Evolutionary conservation across 2,329 filamentous ascomycete species (phyloP).

Genomic region (Xylaria digitata): DNA sequence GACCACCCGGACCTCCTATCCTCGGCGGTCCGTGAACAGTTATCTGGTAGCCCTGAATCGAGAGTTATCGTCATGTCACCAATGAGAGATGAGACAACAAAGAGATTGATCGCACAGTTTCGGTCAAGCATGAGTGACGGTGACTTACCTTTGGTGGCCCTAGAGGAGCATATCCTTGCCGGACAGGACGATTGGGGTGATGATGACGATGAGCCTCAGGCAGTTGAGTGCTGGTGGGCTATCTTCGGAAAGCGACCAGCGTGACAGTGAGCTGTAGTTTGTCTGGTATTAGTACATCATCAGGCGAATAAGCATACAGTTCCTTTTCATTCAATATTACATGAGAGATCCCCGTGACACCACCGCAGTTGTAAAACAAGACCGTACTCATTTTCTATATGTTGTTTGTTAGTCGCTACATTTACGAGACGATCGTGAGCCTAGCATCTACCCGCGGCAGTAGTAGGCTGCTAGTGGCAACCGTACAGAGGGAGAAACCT

Average conservation of each 20-base stretch:
- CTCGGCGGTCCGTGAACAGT: conserved; percentile 74
- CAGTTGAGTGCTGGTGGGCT: conserved; percentile 76
- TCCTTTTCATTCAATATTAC: not conserved
- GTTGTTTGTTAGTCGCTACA: no score
- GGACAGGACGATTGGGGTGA: conserved; percentile 83
- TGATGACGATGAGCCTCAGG: conserved; percentile 58
- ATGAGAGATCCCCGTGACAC: not conserved
- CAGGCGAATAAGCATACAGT: not conserved
- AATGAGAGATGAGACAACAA: conserved; percentile 75
- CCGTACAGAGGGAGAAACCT: no score
- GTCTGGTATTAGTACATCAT: not conserved
- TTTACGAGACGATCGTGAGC: not conserved
- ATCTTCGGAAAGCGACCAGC: conserved; percentile 58
- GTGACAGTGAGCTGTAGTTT: not conserved
- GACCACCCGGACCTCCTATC: conserved; percentile 82
- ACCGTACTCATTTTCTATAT: not conserved
- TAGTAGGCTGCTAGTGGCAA: no score
- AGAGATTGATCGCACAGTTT: conserved; percentile 72
- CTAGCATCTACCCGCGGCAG: not conserved
- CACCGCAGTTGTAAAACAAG: not conserved
- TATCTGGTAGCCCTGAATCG: conserved; percentile 67
- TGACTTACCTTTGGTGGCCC: conserved; percentile 58
- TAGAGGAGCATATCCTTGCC: conserved; percentile 71
- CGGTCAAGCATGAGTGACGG: conserved; percentile 67
- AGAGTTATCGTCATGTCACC: conserved; percentile 85